A percentile compares a stretch with the other conserved stretches of the same genome.
These are phyloP conservation scores for Begonia loranthoides DNA, from an alignment of 306 rosid species.

Conservation along the genomic window DNA sequence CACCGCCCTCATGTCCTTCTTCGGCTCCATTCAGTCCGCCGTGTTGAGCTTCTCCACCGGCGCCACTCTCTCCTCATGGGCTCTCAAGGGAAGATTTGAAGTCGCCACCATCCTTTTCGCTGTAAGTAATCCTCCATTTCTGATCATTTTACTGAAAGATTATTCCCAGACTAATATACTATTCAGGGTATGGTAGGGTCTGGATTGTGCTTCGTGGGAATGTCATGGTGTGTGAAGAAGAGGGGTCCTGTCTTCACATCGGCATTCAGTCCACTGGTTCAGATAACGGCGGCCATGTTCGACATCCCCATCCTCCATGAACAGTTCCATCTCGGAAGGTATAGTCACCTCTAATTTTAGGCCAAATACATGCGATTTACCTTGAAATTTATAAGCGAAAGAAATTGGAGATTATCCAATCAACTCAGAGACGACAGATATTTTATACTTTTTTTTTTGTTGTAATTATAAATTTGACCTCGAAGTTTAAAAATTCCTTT, in stretches of 20 bases:
- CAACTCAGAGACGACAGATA: too few relatives aligned
- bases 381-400: too few relatives aligned
- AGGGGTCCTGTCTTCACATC: constrained; percentile 91
- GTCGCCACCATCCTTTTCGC: constrained; percentile 43
- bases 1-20: constrained; percentile 78
- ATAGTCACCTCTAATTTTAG: background rate
- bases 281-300: constrained; percentile 65
- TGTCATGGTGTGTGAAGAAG: constrained; percentile 96
- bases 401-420: too few relatives aligned
- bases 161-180: background rate
- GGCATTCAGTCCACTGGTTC: constrained; percentile 86
- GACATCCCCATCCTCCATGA: constrained; percentile 72
- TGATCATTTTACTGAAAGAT: background rate
- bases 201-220: constrained; percentile 70
- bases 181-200: constrained; percentile 80
- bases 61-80: constrained; percentile 45
- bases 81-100: constrained; percentile 49
- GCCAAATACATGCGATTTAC: background rate
- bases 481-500: too few relatives aligned
- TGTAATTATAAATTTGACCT: too few relatives aligned
- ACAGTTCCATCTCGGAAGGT: constrained; percentile 71
- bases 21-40: constrained; percentile 76
- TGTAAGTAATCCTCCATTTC: constrained; percentile 31
- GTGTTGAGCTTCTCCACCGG: constrained; percentile 36
- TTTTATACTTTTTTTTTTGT: too few relatives aligned